These are phyloP conservation scores for Pythium oligandrum DNA, from an alignment of 352 stramenopile genomes.

Conservation along the genomic window DNA sequence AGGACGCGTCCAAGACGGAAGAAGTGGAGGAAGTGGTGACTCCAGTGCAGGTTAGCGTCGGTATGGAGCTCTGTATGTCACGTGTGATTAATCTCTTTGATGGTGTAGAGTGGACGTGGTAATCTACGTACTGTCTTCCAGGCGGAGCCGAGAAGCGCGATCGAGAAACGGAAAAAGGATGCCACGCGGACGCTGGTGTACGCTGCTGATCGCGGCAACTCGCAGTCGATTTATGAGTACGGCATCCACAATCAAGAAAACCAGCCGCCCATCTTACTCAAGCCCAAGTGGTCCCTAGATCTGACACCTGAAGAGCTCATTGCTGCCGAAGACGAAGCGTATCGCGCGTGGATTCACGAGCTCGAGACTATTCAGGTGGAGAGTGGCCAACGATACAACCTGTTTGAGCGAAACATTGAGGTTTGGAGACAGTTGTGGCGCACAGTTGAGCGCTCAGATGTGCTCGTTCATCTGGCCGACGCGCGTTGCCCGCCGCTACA, in stretches of 20 bases:
- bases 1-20: conserved; percentile 18
- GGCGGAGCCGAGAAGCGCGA: conserved; percentile 40
- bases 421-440: conserved; percentile 83
- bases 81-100: conserved; percentile 1
- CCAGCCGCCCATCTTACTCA: conserved; percentile 58
- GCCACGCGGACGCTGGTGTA: conserved; percentile 59
- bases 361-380: conserved; percentile 22
- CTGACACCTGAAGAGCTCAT: conserved; percentile 66
- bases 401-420: conserved; percentile 79
- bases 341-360: conserved; percentile 44
- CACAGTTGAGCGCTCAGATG: conserved; percentile 68
- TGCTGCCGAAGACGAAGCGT: conserved; percentile 49
- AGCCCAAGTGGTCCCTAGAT: conserved; percentile 54
- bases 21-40: conserved; percentile 10
- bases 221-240: conserved; percentile 67
- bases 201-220: conserved; percentile 51
- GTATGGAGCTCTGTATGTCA: conserved; percentile 3
- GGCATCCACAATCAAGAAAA: conserved; percentile 50
- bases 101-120: conserved; percentile 24
- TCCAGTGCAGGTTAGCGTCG: not conserved
- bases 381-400: conserved; percentile 31
- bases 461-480: conserved; percentile 76
- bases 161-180: conserved; percentile 68
- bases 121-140: conserved; percentile 73
- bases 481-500: conserved; percentile 66